Evolutionary conservation across 1,284 basidiomycete genomes (phyloP), one percentile per base, ranked within the genome.

Genomic region (Pseudozyma hubeiensis): DNA sequence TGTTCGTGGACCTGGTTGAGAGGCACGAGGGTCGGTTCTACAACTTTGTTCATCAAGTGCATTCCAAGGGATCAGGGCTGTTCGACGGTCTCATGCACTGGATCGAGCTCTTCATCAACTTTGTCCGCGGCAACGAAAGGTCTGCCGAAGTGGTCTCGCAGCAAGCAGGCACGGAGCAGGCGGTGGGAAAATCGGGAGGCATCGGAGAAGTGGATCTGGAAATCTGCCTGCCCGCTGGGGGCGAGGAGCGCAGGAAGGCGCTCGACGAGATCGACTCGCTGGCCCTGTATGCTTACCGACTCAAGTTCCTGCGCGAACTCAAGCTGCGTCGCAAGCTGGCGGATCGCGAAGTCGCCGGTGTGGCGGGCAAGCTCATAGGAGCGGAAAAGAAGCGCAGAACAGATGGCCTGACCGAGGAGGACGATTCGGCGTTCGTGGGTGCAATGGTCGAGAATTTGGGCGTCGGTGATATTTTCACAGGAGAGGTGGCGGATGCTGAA

Each of bases 1-100:
- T 90, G 4, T 99, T 99, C 83, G 93, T 98, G 75, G 90, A 95
- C 83, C 90, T 99, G 24, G 92, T 99, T 40, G 90, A 92, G 78
- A 89, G 97, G 33, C 97, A 99, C 85, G 94, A 99, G 82, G 93
- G 94, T 80, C 86, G 93, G 0, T 99, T 99, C 87, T 99, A 99
- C 87, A 88, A 88, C 64, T 99, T 99, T 84, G 96, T 99, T 29
- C 94, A 99, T 88, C 97, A 97, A 81, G 97, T 99, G 5, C 97
- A 99, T 83, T 92, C 93, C 43, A 98, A 98, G 84, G 97, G 97
- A 44, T 92, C 95, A 78, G 92, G 91, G 6, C 88, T 99, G 10
- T 99, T 99, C 84, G 93, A 94, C 81, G 90, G 88, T 61, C 89
- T 99, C 64, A 97, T 98, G 93, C 89, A 88, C 53, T 99, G 97